A percentile compares a stretch with the other conserved stretches of the same genome.
phyloP scores from a whole-genome alignment of 2,329 filamentous ascomycete species.

The Dactylonectria macrodidyma region DNA sequence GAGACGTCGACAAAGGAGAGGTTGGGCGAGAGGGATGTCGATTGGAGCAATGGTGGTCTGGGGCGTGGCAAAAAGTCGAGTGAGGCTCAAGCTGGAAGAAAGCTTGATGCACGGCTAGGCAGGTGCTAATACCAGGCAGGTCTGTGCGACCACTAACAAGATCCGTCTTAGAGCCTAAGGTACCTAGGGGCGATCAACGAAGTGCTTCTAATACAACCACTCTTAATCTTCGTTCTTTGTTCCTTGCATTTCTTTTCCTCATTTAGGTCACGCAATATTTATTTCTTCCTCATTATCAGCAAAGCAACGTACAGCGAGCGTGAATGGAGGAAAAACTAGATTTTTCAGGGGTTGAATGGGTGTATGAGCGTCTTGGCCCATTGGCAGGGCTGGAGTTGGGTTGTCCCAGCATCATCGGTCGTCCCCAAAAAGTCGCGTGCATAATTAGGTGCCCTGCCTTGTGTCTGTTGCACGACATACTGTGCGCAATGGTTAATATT shows the following conservation, averaged over 20 bases:
- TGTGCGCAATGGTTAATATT: too few species aligned
- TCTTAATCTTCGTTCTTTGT: not conserved
- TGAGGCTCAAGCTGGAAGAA: constrained; percentile 17
- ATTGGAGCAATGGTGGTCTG: not conserved
- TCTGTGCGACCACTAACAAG: constrained; percentile 18
- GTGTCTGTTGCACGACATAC: too few species aligned
- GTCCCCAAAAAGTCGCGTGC: not conserved
- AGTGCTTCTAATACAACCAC: too few species aligned
- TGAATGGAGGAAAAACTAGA: not conserved
- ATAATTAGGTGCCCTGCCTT: not conserved
- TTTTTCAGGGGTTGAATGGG: not conserved
- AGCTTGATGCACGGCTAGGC: constrained; percentile 5
- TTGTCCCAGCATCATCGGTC: constrained; percentile 1
- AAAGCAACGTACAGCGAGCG: not conserved
- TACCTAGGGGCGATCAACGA: not conserved
- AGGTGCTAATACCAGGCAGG: not conserved
- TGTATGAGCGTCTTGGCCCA: constrained; percentile 4
- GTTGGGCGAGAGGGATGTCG: not conserved
- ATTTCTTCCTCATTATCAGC: not conserved
- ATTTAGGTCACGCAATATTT: not conserved
- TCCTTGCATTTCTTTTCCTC: not conserved
- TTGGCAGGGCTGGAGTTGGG: constrained; percentile 10
- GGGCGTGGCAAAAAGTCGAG: not conserved
- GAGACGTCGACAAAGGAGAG: not conserved
- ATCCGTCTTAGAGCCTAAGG: not conserved